Base-by-base conservation (phyloP, 1,284 basidiomycete species). In the Omphalotus olearius region DNA sequence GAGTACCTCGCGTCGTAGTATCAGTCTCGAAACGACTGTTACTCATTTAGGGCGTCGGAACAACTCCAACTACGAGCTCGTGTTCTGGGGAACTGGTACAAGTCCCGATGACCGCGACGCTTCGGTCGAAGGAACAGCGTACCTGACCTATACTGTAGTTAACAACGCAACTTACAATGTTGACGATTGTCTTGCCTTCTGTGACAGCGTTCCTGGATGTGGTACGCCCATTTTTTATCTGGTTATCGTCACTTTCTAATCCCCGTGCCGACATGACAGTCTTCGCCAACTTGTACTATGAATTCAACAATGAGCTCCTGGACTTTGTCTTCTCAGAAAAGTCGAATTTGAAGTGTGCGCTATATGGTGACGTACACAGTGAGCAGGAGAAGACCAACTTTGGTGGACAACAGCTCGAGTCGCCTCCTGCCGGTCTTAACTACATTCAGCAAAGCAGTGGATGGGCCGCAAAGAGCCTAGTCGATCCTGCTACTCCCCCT, bases 211-310 rank as follows among this genome's bases (percentile, higher is more conserved):
- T 7, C 43, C 61, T 1, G 59, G 56, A 10, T 74, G 72, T 60
- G 70, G 72, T 71, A 55, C 41, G 67, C 63, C 9, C 20, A 10
- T 36, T 42, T 39, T 40, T 3, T 14, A 23, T 7, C 4, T 40
- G 10, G 37, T 28, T 26, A 4, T 16, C 16, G 18, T 18, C 43
- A 40, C 17, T 18, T 6, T 42, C n/a, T 45, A 17, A 45, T 6
- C 5, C 10, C 25, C 6, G 25, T 52, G n/a, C n/a, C n/a, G n/a
- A n/a, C n/a, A n/a, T 14, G 17, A 16, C 42, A 76, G 74, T 73
- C 3, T 75, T 74, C 50, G 73, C 64, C 17, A 74, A 76, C 55
- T 45, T 76, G 26, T 76, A 67, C 54, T 74, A 76, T 59, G 72
- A 76, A 52, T 68, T 63, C 61, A 73, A 73, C 58, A 74, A 73